phyloP scores from a whole-genome alignment of 306 rosid species.

The Crotalaria pallida region DNA sequence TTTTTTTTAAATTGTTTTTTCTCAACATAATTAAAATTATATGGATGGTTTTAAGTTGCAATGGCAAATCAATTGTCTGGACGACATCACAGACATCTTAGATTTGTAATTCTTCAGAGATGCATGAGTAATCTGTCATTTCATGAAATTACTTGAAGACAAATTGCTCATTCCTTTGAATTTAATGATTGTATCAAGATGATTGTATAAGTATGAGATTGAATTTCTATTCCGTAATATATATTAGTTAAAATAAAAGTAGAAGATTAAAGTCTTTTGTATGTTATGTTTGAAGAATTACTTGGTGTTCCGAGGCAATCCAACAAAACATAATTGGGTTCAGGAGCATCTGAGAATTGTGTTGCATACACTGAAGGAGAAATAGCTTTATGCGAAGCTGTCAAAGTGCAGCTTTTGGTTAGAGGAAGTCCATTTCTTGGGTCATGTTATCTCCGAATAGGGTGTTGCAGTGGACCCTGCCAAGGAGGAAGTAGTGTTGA shows the following conservation, averaged over 20 bases:
- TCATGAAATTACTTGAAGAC: conserved; percentile 15
- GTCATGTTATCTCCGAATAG: too few species aligned
- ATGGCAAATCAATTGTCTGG: conserved; percentile 15
- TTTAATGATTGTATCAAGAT: conserved; percentile 17
- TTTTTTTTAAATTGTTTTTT: background rate
- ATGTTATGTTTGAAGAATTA: background rate
- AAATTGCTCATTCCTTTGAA: conserved; percentile 11
- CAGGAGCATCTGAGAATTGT: too few species aligned
- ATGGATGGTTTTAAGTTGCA: background rate
- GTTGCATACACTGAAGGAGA: too few species aligned
- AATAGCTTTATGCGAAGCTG: too few species aligned
- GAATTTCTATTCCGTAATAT: background rate
- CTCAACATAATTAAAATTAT: background rate
- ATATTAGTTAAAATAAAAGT: background rate
- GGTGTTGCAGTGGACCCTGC: too few species aligned
- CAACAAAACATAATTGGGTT: too few species aligned
- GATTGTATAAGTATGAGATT: background rate
- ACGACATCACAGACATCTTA: background rate
- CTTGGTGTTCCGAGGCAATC: too few species aligned
- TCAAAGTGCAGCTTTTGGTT: too few species aligned
- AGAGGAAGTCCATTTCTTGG: too few species aligned
- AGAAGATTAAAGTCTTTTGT: background rate
- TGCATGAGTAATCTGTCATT: background rate
- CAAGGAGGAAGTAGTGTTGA: too few species aligned
- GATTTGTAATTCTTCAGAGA: conserved; percentile 19